Base-by-base conservation (phyloP, 2,329 filamentous ascomycete genomes). In the Septoria petroselini region DNA sequence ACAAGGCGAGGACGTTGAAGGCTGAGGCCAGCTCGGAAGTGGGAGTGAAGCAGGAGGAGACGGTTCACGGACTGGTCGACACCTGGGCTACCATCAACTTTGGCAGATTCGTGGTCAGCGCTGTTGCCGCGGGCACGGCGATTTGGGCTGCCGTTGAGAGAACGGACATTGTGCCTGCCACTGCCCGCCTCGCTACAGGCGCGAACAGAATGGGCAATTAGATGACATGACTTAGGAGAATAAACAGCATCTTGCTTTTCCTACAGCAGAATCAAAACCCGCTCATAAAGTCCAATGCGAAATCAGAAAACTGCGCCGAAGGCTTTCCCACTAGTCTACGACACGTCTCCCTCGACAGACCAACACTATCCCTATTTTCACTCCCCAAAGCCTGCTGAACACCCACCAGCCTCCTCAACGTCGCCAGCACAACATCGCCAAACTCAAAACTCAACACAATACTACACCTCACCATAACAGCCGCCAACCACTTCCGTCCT, bases 81-180 rank as follows among this genome's bases (percentile, higher is more conserved):
- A 69, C 67, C 50, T 83, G 80, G 80, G 78, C 71, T 2, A 66
- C 71, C 41, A 60, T 81, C 58, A 81, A 81, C 58, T 54, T 82
- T 29, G 72, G 65, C 4, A 62, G 76, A 14, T 67, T 69, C 2
- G 46, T 68, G 9, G 50, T 65, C 30, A 52, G 58, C 39, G 52
- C 45, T 14, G 19, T 63, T 33, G 58, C 47, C 30, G 56, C 60
- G 9, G n/a, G 57, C 11, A 21, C 53, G 9, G 62, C 62, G 18
- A 56, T 58, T 27, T 65, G 62, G 62, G 63, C 62, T n/a, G 60
- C 61, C 17, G 52, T 62, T 2, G 62, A 64, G 34, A 53, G 60
- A 17, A 52, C 58, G 30, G 58, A 61, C 40, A 56, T 62, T n/a
- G 58, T 64, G 15, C 59, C 61, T 34, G 59, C 55, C 27, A 58